Evolutionary conservation across 1,284 basidiomycete species (phyloP).

Genomic region (Melampsora medusae): DNA sequence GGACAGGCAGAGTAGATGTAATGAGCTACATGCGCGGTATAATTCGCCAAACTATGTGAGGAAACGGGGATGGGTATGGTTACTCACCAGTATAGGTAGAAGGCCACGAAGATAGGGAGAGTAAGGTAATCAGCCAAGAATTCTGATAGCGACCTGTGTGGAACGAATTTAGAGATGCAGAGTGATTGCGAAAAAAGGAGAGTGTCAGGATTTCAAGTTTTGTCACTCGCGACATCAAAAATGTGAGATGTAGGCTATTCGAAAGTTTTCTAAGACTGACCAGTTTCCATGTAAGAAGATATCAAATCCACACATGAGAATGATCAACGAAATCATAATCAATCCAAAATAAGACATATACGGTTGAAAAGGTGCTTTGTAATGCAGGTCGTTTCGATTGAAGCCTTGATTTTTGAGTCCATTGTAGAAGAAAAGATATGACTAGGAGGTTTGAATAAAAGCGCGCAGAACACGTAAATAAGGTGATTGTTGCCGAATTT

Average conservation of each 20-base stretch:
- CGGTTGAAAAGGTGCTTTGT: constrained; percentile 58
- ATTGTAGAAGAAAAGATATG: constrained; percentile 71
- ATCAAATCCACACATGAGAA: constrained; percentile 62
- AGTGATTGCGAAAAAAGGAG: constrained; percentile 23
- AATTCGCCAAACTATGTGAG: constrained; percentile 61
- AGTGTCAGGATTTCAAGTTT: too few relatives aligned
- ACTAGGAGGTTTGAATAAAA: constrained; percentile 59
- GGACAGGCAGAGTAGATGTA: background rate
- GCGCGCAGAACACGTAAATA: constrained; percentile 33
- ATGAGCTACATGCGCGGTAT: constrained; percentile 57
- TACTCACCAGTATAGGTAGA: constrained; percentile 66
- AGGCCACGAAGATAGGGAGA: constrained; percentile 69
- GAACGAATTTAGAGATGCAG: constrained; percentile 1
- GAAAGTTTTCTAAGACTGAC: constrained; percentile 61
- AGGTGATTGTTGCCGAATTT: background rate
- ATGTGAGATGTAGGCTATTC: constrained; percentile 33
- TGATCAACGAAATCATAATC: constrained; percentile 63
- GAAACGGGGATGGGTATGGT: constrained; percentile 38
- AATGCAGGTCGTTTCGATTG: constrained; percentile 62
- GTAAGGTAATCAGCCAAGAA: constrained; percentile 74
- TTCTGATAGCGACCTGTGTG: constrained; percentile 44
- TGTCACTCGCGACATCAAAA: background rate
- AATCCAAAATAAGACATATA: constrained; percentile 68
- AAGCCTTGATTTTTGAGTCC: constrained; percentile 64
- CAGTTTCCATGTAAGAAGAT: constrained; percentile 69